These are phyloP conservation scores for Aspergillus sp. DNA, from an alignment of 2,329 filamentous ascomycete genomes.

Conservation along the genomic window DNA sequence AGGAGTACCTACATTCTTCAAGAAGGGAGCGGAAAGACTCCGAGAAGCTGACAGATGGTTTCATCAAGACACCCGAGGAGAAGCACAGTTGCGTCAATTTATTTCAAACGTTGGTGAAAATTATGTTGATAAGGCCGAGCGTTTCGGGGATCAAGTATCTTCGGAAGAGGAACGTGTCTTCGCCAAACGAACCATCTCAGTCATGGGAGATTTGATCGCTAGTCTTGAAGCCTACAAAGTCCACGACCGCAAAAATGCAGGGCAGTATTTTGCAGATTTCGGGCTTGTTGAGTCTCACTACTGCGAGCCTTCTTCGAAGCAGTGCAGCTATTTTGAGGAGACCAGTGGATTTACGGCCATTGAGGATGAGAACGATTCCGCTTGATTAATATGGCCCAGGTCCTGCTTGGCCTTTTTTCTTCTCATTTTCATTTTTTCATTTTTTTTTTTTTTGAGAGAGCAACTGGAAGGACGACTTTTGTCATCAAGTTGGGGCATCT, in stretches of 20 bases:
- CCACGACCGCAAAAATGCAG: conserved; percentile 6
- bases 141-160: neutral
- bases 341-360: conserved; percentile 1
- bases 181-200: conserved; percentile 17
- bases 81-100: conserved; percentile 19
- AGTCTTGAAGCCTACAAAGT: conserved; percentile 23
- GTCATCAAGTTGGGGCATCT: neutral
- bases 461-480: neutral
- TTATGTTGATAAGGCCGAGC: conserved; percentile 14
- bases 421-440: neutral
- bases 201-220: conserved; percentile 24
- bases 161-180: conserved; percentile 3
- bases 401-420: neutral
- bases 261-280: conserved; percentile 20
- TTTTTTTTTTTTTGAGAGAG: neutral
- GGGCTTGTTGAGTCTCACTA: conserved; percentile 10
- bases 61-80: conserved; percentile 20
- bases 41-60: conserved; percentile 26
- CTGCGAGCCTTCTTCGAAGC: conserved; percentile 15
- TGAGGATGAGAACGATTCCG: neutral
- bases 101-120: conserved; percentile 19
- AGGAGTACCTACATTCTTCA: neutral
- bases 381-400: neutral
- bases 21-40: conserved; percentile 4
- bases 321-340: conserved; percentile 26